A percentile compares a stretch with the other conserved stretches of the same genome.
Conservation (phyloP, 108 stramenopile species). For the Conticribra weissflogii region DNA sequence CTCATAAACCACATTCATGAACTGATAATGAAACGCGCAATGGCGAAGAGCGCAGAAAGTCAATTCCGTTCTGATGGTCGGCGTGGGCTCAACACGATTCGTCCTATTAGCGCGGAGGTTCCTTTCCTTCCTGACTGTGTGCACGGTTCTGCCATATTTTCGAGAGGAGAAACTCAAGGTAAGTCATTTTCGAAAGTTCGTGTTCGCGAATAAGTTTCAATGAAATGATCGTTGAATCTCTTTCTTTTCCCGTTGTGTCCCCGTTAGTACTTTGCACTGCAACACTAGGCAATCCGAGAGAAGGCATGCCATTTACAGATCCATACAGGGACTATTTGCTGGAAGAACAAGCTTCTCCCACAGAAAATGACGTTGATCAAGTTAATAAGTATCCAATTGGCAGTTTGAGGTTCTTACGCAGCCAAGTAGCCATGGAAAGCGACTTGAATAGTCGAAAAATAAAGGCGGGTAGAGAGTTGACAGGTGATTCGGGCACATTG, state of each 20-base stretch:
- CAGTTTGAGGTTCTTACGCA: conserved; percentile 58
- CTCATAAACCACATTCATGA: conserved; percentile 49
- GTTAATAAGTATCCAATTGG: conserved; percentile 56
- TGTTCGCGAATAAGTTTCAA: no score
- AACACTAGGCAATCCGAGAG: conserved; percentile 69
- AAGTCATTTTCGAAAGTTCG: no score
- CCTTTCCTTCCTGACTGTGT: conserved; percentile 51
- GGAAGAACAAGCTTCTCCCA: not conserved
- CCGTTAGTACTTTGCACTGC: conserved; percentile 76
- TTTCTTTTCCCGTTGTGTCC: no score
- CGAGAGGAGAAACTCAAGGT: conserved; percentile 83
- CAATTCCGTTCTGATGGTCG: conserved; percentile 67
- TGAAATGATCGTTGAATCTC: no score
- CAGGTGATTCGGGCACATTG: conserved; percentile 71
- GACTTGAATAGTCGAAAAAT: conserved; percentile 65
- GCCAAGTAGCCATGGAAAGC: conserved; percentile 60
- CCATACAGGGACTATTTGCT: conserved; percentile 33
- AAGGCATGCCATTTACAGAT: conserved; percentile 55
- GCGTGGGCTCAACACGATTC: conserved; percentile 23
- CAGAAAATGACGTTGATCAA: not conserved
- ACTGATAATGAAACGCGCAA: conserved; percentile 47
- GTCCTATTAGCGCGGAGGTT: conserved; percentile 18
- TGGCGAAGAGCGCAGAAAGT: conserved; percentile 37
- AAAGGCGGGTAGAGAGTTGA: conserved; percentile 60
- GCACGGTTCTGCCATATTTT: conserved; percentile 85